Percentiles rank a stretch among this genome's conserved stretches.
phyloP scores from a whole-genome alignment of 192 early-diverging fungal genomes.

The Podila clonocystis region DNA sequence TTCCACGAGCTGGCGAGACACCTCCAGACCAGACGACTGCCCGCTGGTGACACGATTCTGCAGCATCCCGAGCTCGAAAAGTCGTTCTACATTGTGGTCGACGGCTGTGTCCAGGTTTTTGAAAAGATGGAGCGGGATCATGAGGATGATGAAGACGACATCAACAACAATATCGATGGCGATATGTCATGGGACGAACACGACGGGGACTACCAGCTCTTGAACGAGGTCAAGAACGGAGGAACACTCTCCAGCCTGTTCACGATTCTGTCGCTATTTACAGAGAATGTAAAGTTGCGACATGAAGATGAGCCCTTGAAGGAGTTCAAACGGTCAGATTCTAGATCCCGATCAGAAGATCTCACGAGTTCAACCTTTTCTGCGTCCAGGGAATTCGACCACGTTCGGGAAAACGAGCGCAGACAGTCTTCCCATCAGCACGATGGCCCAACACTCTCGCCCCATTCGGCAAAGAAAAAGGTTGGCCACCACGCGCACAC shows the following conservation, averaged over 20 bases:
- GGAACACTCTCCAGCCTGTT: slow-evolving; percentile 94
- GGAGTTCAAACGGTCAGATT: slow-evolving; percentile 35
- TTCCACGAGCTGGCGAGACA: slow-evolving; percentile 96
- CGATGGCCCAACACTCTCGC: slow-evolving; percentile 4
- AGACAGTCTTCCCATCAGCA: not conserved
- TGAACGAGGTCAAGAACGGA: slow-evolving; percentile 92
- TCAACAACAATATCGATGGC: slow-evolving; percentile 51
- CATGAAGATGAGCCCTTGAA: slow-evolving; percentile 58
- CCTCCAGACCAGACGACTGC: slow-evolving; percentile 78
- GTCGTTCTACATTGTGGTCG: slow-evolving; percentile 96
- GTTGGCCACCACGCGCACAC: slow-evolving; percentile 17
- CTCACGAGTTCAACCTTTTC: not conserved
- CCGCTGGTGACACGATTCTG: slow-evolving; percentile 82
- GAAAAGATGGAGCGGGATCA: slow-evolving; percentile 63
- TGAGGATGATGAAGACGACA: slow-evolving; percentile 51
- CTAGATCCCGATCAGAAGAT: slow-evolving; percentile 3
- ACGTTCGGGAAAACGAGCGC: slow-evolving; percentile 8
- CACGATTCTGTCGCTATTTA: slow-evolving; percentile 90
- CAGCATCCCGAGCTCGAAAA: slow-evolving; percentile 72
- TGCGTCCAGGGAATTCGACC: too few relatives aligned
- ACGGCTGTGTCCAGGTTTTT: slow-evolving; percentile 93
- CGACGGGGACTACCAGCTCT: slow-evolving; percentile 66
- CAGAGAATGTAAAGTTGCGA: slow-evolving; percentile 73
- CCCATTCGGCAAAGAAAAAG: slow-evolving; percentile 31
- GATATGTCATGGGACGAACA: slow-evolving; percentile 51